These are phyloP conservation scores for Amesomyces nigricolor DNA, from an alignment of 2,329 filamentous ascomycete species.

Conservation along the genomic window DNA sequence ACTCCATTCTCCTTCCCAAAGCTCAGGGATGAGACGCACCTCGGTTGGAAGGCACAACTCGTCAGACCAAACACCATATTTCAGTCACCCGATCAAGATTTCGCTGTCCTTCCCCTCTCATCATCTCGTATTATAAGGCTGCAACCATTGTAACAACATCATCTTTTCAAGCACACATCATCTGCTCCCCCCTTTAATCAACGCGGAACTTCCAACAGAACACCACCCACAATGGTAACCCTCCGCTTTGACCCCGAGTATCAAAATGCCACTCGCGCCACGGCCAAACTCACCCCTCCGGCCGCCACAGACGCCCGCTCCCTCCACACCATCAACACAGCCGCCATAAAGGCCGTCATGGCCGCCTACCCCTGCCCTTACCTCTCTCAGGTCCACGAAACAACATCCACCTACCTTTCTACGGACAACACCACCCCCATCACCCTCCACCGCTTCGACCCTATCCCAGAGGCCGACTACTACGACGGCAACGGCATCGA, in stretches of 20 bases:
- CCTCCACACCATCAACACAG: slow-evolving; percentile 10
- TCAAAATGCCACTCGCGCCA: background rate
- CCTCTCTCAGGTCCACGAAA: slow-evolving; percentile 1
- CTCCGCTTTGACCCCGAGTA: slow-evolving; percentile 19
- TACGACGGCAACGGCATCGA: background rate
- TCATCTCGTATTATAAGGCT: too few species aligned
- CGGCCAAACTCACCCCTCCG: background rate
- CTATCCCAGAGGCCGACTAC: background rate
- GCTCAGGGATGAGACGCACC: too few species aligned
- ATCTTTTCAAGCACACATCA: background rate
- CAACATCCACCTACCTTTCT: slow-evolving; percentile 6
- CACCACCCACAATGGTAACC: background rate
- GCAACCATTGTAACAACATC: background rate
- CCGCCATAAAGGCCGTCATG: background rate
- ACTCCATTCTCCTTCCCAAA: too few species aligned
- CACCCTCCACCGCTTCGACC: slow-evolving; percentile 16
- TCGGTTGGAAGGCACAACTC: too few species aligned
- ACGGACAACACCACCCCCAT: slow-evolving; percentile 9
- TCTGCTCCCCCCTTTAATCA: background rate
- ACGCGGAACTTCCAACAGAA: too few species aligned
- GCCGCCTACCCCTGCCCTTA: background rate
- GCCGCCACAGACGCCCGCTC: background rate
- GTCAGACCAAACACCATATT: too few species aligned
- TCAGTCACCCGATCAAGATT: too few species aligned
- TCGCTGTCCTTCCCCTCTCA: too few species aligned